Percentiles rank a stretch among this genome's conserved stretches.
Conservation (phyloP, 208 protist species). For the Acanthamoeba triangularis region DNA sequence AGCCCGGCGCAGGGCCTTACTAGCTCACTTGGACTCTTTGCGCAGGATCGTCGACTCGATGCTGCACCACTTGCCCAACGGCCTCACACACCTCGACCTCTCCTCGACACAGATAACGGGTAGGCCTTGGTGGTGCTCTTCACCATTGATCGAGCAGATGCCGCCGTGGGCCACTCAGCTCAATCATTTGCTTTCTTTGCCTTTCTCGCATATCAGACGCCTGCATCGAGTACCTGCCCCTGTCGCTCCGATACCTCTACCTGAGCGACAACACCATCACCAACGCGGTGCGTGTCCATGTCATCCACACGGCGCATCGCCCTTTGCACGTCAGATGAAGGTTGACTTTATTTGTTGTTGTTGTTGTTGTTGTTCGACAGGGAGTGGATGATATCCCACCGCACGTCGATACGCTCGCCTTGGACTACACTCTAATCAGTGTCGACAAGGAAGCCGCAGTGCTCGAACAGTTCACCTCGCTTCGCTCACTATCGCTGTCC, state of each 20-base stretch:
- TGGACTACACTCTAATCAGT: conserved; percentile 45
- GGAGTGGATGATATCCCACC: conserved; percentile 27
- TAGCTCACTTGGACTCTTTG: not conserved
- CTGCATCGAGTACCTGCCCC: conserved; percentile 39
- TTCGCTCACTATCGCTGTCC: not conserved
- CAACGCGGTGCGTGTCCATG: not conserved
- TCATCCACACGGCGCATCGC: not conserved
- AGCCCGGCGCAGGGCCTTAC: not conserved
- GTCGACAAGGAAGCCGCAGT: conserved; percentile 25
- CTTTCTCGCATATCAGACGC: not conserved
- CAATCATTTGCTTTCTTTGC: not conserved
- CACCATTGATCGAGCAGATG: too few species aligned
- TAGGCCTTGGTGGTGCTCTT: not conserved
- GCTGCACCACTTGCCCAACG: not conserved
- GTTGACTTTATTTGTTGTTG: not conserved
- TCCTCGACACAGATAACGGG: conserved; percentile 21
- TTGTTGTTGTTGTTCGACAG: not conserved
- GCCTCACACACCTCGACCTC: conserved; percentile 22
- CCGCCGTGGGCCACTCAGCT: not conserved
- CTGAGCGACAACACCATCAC: conserved; percentile 50
- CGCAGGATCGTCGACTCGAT: conserved; percentile 11
- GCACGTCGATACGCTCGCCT: not conserved
- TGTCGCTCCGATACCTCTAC: conserved; percentile 8
- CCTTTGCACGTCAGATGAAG: not conserved
- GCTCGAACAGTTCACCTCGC: not conserved